Conservation (phyloP, 768 basidiomycete species). For the Amanita molliuscula region DNA sequence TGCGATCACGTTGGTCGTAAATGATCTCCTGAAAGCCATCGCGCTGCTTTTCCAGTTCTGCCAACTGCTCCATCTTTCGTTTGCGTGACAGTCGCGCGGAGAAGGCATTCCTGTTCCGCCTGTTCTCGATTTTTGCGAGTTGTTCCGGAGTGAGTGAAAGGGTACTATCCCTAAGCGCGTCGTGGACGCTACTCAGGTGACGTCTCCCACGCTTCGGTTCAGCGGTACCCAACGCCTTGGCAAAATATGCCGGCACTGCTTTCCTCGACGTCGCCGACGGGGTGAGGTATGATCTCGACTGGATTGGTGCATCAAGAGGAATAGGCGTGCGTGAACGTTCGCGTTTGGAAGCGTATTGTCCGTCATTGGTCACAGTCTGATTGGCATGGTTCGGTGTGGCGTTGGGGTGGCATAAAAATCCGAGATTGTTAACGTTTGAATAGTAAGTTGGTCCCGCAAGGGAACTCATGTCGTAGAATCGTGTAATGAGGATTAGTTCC, state of each 20-base stretch:
- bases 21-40: neutral
- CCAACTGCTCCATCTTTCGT: slow-evolving; percentile 63
- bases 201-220: slow-evolving; percentile 31
- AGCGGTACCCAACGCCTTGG: slow-evolving; percentile 13
- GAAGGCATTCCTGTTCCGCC: slow-evolving; percentile 77
- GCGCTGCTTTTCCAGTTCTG: slow-evolving; percentile 38
- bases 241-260: slow-evolving; percentile 61
- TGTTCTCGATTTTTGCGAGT: slow-evolving; percentile 63
- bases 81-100: slow-evolving; percentile 74
- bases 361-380: too few species aligned
- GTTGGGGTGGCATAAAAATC: neutral
- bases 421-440: neutral
- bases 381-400: neutral
- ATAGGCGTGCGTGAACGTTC: slow-evolving; percentile 23
- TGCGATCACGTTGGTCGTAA: neutral
- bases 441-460: neutral
- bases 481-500: too few species aligned
- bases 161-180: slow-evolving; percentile 37
- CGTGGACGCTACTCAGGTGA: slow-evolving; percentile 29
- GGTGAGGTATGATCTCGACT: slow-evolving; percentile 60
- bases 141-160: slow-evolving; percentile 31
- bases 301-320: slow-evolving; percentile 70
- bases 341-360: neutral
- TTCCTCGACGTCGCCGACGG: slow-evolving; percentile 75
- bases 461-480: too few species aligned